Evolutionary conservation across 352 stramenopile species (phyloP).

Genomic region (Phytophthora ramorum): DNA sequence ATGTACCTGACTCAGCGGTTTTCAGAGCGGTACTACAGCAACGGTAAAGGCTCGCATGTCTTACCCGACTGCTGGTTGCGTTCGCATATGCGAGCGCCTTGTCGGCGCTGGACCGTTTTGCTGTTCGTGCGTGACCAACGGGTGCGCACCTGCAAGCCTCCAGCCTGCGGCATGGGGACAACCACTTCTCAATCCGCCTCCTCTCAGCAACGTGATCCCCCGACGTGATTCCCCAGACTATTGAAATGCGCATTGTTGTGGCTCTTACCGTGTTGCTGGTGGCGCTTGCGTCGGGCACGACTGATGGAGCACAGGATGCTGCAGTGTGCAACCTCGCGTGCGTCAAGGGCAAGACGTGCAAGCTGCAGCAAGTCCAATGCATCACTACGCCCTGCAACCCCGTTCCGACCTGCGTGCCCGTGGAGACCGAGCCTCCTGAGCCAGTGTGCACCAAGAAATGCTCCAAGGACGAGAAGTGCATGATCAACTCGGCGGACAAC

Average conservation of each 20-base stretch:
- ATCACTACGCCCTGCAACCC: constrained; percentile 25
- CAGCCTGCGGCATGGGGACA: background rate
- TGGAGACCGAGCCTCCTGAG: constrained; percentile 1
- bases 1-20: background rate
- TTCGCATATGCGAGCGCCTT: constrained; percentile 2
- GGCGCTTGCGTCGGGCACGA: background rate
- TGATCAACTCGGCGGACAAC: constrained; percentile 25
- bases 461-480: constrained; percentile 22
- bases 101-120: constrained; percentile 19
- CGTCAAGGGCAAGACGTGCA: constrained; percentile 16
- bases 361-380: constrained; percentile 24
- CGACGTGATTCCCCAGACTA: no score
- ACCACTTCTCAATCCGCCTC: constrained; percentile 23
- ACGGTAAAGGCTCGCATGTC: constrained; percentile 7
- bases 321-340: constrained; percentile 18
- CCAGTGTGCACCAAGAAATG: constrained; percentile 27
- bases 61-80: background rate
- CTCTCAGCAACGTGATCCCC: background rate
- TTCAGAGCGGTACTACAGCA: background rate
- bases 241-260: constrained; percentile 17
- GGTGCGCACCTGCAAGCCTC: background rate
- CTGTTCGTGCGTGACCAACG: constrained; percentile 26
- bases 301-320: background rate
- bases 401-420: constrained; percentile 24
- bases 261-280: constrained; percentile 11